phyloP scores from a whole-genome alignment of 2,329 filamentous ascomycete species.

The Trichothecium sympodiale region DNA sequence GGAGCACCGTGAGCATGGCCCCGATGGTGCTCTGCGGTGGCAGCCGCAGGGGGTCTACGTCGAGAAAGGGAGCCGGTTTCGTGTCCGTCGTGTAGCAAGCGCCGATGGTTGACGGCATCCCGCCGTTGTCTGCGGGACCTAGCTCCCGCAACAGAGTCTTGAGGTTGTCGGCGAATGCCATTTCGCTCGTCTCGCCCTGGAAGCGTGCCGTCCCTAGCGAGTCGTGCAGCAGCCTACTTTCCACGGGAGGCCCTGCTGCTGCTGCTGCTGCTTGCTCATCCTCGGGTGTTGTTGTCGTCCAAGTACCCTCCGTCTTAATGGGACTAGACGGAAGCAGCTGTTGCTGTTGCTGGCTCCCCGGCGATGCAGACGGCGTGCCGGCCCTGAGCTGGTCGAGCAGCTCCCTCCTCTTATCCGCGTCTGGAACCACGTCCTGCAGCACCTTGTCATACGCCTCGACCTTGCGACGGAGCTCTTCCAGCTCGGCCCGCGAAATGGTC shows the following conservation, averaged over 20 bases:
- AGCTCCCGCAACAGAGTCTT: conserved; percentile 16
- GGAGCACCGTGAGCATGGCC: conserved; percentile 26
- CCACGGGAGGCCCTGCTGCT: background rate
- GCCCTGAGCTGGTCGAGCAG: conserved; percentile 11
- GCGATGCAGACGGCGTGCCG: conserved; percentile 6
- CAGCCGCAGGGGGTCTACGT: conserved; percentile 27
- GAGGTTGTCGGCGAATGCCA: conserved; percentile 36
- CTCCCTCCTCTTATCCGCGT: conserved; percentile 21
- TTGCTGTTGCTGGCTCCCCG: conserved; percentile 11
- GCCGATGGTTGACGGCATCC: conserved; percentile 30
- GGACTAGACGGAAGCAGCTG: conserved; percentile 8
- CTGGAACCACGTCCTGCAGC: conserved; percentile 24
- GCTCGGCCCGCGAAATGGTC: conserved; percentile 26
- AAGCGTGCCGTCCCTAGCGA: conserved; percentile 31
- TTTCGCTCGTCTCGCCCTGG: conserved; percentile 37
- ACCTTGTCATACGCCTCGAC: conserved; percentile 28
- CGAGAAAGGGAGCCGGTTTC: conserved; percentile 23
- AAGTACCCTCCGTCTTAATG: conserved; percentile 4
- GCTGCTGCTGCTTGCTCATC: conserved; percentile 1
- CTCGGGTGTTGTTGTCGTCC: background rate
- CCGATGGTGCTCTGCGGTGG: conserved; percentile 24
- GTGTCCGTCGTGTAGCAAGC: conserved; percentile 37
- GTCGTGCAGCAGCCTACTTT: conserved; percentile 33
- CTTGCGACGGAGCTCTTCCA: conserved; percentile 27
- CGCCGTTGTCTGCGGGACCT: conserved; percentile 6